Conservation (phyloP, 495 filamentous ascomycete species). For the Articulospora tetracladia region DNA sequence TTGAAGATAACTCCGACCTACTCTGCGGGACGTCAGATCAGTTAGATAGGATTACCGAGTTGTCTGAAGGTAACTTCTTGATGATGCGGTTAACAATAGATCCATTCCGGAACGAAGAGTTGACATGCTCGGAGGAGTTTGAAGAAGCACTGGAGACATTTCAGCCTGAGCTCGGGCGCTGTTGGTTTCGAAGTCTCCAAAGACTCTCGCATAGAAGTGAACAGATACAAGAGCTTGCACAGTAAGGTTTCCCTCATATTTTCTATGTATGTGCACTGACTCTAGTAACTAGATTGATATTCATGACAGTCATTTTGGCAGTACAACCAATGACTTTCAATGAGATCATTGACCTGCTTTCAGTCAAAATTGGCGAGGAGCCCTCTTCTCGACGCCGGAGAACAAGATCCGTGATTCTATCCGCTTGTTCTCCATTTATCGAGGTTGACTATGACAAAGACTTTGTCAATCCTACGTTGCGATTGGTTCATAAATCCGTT, state of each 20-base stretch:
- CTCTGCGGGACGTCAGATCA: constrained; percentile 6
- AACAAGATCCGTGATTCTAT: constrained; percentile 13
- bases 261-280: neutral
- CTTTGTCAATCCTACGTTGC: constrained; percentile 21
- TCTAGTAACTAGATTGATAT: constrained; percentile 1
- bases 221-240: constrained; percentile 23
- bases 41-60: constrained; percentile 13
- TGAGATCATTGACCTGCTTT: constrained; percentile 6
- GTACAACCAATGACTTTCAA: constrained; percentile 14
- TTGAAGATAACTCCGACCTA: constrained; percentile 10
- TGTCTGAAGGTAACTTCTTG: constrained; percentile 30
- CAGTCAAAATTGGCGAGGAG: constrained; percentile 9
- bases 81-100: constrained; percentile 24
- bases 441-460: constrained; percentile 6
- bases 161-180: constrained; percentile 5
- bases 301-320: constrained; percentile 7
- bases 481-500: constrained; percentile 28
- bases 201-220: constrained; percentile 23
- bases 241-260: constrained; percentile 22
- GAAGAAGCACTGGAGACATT: constrained; percentile 6
- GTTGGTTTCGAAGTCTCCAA: constrained; percentile 6
- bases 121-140: constrained; percentile 14
- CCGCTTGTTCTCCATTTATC: constrained; percentile 8
- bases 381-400: constrained; percentile 16
- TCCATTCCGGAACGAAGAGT: constrained; percentile 16